These are phyloP conservation scores for Plasmodium yoelii DNA, from an alignment of 169 alveolate species.

Conservation along the genomic window DNA sequence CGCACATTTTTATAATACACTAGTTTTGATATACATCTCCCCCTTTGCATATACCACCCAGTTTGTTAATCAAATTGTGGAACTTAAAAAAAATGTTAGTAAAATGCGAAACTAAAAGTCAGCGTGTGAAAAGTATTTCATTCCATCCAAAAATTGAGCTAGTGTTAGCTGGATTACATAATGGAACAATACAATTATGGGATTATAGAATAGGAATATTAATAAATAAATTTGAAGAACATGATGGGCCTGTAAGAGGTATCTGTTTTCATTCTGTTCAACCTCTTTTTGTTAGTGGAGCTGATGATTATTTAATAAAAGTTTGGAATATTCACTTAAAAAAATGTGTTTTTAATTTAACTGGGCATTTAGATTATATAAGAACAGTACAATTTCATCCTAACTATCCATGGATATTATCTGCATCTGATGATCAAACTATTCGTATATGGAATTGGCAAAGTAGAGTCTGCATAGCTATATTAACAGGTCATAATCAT, in stretches of 20 bases:
- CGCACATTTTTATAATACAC: too few species aligned
- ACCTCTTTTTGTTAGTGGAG: conserved; percentile 97
- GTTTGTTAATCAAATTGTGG: too few species aligned
- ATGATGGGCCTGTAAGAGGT: conserved; percentile 98
- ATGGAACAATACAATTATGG: conserved; percentile 95
- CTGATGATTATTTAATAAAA: conserved; percentile 96
- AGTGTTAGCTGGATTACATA: conserved; percentile 94
- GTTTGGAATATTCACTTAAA: conserved; percentile 95
- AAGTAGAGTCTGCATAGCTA: conserved; percentile 90
- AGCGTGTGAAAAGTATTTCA: conserved; percentile 96
- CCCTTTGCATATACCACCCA: too few species aligned
- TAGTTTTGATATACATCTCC: too few species aligned
- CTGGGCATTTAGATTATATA: conserved; percentile 97
- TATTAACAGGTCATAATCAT: conserved; percentile 96
- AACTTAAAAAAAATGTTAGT: conserved; percentile 55
- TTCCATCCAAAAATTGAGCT: conserved; percentile 96
- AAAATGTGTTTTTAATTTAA: conserved; percentile 92
- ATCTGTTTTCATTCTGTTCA: conserved; percentile 94
- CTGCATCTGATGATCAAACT: conserved; percentile 97
- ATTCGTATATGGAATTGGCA: conserved; percentile 98
- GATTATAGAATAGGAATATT: conserved; percentile 91
- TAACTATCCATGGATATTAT: conserved; percentile 97
- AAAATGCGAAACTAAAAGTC: conserved; percentile 87
- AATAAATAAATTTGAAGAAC: conserved; percentile 92
- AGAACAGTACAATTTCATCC: conserved; percentile 96